A percentile compares a stretch with the other conserved stretches of the same genome.
phyloP scores from a whole-genome alignment of 306 rosid genomes.

The Corylus heterophylla region DNA sequence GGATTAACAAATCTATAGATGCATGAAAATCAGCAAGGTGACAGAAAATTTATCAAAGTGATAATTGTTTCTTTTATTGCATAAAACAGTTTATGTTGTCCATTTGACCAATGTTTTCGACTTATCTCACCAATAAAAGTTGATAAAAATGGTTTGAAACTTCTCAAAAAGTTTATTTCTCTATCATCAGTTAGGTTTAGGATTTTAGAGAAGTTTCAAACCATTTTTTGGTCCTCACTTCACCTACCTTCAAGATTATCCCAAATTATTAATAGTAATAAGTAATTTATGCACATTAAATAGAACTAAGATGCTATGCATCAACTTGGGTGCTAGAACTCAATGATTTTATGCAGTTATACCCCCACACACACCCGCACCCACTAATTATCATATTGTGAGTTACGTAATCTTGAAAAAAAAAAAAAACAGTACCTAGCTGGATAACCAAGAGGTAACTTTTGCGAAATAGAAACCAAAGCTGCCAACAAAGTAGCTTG shows the following conservation, averaged over 20 bases:
- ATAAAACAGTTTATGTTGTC: not conserved
- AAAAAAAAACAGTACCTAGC: conserved; percentile 54
- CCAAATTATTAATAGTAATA: not conserved
- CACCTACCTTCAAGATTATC: not conserved
- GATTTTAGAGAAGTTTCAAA: not conserved
- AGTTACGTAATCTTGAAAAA: not conserved
- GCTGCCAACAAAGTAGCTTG: conserved; percentile 94
- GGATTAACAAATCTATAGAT: not conserved
- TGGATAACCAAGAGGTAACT: conserved; percentile 93
- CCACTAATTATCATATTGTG: not conserved
- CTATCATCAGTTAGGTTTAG: not conserved
- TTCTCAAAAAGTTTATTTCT: not conserved
- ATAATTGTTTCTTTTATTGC: not conserved
- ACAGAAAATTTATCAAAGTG: not conserved
- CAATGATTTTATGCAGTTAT: not conserved
- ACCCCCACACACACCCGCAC: too few relatives aligned
- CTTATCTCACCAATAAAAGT: not conserved
- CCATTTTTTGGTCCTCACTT: not conserved
- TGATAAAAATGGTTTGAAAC: not conserved
- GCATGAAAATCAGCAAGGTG: not conserved
- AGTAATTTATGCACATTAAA: not conserved
- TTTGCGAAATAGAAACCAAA: conserved; percentile 86
- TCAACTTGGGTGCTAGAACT: not conserved
- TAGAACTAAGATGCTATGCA: not conserved
- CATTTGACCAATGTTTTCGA: not conserved